Conservation (phyloP, 2,329 filamentous ascomycete genomes). For the Emergomyces pasteurianus region DNA sequence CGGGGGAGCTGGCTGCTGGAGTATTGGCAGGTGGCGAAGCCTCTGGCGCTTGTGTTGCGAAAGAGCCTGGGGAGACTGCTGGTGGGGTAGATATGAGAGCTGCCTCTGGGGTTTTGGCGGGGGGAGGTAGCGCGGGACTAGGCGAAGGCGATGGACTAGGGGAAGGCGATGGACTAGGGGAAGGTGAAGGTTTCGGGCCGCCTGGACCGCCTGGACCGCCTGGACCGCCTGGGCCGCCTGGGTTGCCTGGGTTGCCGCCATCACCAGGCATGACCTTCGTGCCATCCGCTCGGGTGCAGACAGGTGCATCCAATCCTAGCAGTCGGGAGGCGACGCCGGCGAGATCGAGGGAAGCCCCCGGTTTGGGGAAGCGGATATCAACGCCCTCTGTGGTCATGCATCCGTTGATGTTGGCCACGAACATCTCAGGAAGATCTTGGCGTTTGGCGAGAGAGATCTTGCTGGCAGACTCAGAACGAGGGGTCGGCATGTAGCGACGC, state of each 20-base stretch:
- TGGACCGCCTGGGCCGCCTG: slow-evolving; percentile 9
- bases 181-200: slow-evolving; percentile 12
- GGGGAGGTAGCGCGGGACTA: neutral
- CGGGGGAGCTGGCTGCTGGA: slow-evolving; percentile 1
- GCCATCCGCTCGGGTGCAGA: slow-evolving; percentile 16
- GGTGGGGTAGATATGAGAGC: neutral
- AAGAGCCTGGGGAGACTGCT: neutral
- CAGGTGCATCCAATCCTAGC: slow-evolving; percentile 17
- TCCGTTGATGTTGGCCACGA: slow-evolving; percentile 57
- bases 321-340: slow-evolving; percentile 32
- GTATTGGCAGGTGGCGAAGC: slow-evolving; percentile 6
- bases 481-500: slow-evolving; percentile 19
- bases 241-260: slow-evolving; percentile 17
- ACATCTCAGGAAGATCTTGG: slow-evolving; percentile 58
- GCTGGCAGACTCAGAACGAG: slow-evolving; percentile 5
- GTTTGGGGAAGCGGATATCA: slow-evolving; percentile 57
- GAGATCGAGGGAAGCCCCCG: slow-evolving; percentile 47
- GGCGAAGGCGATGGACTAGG: neutral
- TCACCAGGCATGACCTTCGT: slow-evolving; percentile 23
- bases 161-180: neutral
- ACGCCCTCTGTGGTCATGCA: slow-evolving; percentile 44
- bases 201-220: slow-evolving; percentile 9
- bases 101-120: neutral
- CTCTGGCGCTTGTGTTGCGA: slow-evolving; percentile 10
- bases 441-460: slow-evolving; percentile 38